Evolutionary conservation across 345 rosid genomes (phyloP).

Genomic region (Syzygium jambos): DNA sequence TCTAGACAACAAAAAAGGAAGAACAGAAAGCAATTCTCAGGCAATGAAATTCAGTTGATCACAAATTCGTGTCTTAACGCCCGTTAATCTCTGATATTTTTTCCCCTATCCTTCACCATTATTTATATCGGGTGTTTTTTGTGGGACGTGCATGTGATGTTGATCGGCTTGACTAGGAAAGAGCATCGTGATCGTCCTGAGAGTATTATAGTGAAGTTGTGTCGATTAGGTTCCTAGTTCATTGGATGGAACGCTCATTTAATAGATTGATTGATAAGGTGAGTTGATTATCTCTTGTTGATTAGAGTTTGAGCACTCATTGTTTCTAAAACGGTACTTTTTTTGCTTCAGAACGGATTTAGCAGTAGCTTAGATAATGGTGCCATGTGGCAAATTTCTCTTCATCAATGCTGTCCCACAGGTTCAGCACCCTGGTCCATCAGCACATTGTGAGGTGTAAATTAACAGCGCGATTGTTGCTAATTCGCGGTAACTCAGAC

Average conservation of each 20-base stretch:
- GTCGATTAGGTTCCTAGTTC: neutral
- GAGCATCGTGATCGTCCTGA: neutral
- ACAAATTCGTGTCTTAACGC: neutral
- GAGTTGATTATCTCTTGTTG: neutral
- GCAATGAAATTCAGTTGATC: neutral
- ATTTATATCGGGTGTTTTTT: rapidly evolving
- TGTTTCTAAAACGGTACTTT: neutral
- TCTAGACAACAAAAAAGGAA: neutral
- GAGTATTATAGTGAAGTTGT: neutral
- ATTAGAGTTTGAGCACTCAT: neutral
- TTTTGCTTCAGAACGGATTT: neutral
- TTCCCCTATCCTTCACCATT: neutral
- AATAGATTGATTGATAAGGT: neutral
- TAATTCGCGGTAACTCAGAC: neutral
- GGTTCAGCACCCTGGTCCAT: neutral
- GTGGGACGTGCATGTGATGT: neutral
- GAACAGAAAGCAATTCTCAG: neutral
- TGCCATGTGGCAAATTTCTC: neutral
- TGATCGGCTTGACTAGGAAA: neutral
- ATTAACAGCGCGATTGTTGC: neutral
- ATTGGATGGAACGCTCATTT: neutral
- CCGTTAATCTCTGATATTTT: neutral
- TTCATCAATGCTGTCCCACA: rapidly evolving
- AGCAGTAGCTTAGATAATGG: neutral
- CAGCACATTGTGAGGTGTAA: neutral